phyloP scores from a whole-genome alignment of 495 filamentous ascomycete genomes.

The Neurospora hispaniola region DNA sequence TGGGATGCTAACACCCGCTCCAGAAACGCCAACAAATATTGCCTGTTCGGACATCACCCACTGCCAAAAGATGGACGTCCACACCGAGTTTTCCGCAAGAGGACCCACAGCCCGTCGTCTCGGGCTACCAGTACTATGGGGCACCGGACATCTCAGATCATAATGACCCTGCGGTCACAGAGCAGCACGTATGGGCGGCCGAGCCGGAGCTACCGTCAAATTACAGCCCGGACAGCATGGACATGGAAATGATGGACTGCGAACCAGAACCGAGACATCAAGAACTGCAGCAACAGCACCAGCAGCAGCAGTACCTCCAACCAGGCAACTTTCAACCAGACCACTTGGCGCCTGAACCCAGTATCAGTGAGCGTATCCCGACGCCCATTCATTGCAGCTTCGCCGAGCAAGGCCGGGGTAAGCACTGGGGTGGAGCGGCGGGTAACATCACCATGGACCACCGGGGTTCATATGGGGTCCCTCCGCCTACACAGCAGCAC shows the following conservation, averaged over 20 bases:
- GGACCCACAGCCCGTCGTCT: slow-evolving; percentile 8
- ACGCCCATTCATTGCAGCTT: slow-evolving; percentile 45
- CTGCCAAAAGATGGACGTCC: slow-evolving; percentile 27
- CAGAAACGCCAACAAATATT: slow-evolving; percentile 40
- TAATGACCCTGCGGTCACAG: slow-evolving; percentile 12
- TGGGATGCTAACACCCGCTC: slow-evolving; percentile 2
- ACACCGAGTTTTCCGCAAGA: slow-evolving; percentile 21
- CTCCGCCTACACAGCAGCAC: slow-evolving; percentile 24
- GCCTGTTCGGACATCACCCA: slow-evolving; percentile 32
- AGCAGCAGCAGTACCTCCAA: slow-evolving; percentile 15
- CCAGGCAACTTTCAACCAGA: slow-evolving; percentile 20
- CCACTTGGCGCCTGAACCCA: slow-evolving; percentile 9
- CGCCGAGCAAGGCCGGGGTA: slow-evolving; percentile 34
- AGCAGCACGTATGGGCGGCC: slow-evolving; percentile 15
- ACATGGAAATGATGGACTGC: slow-evolving; percentile 26
- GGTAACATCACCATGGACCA: slow-evolving; percentile 9
- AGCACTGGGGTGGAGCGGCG: slow-evolving; percentile 26
- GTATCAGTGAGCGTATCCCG: slow-evolving; percentile 34
- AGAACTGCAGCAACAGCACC: slow-evolving; percentile 17
- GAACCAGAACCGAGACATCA: slow-evolving; percentile 27
- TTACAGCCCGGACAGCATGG: slow-evolving; percentile 9
- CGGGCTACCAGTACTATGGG: slow-evolving; percentile 18
- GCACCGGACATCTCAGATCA: slow-evolving; percentile 28
- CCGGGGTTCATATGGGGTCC: slow-evolving; percentile 6
- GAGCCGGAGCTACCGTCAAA: slow-evolving; percentile 13